Conservation (phyloP, 768 basidiomycete genomes). For the Boletellus ananas region DNA sequence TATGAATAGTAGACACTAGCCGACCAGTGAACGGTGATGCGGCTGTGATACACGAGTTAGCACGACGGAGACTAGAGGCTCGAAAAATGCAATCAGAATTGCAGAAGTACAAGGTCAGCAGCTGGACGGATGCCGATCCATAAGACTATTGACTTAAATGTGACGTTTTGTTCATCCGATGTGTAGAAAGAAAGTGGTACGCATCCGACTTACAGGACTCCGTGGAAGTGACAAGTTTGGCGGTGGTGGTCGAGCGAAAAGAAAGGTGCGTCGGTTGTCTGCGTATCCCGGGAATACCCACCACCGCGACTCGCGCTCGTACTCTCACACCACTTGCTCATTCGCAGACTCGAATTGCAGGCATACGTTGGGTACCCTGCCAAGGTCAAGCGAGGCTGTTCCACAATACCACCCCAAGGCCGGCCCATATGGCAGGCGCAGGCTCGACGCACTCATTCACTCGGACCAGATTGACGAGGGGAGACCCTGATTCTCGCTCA, state of each 20-base stretch:
- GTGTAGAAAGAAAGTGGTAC: background rate
- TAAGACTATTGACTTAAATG: slow-evolving; percentile 51
- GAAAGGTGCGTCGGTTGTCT: too few species aligned
- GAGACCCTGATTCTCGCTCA: too few species aligned
- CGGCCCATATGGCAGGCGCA: too few species aligned
- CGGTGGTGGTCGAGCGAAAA: background rate
- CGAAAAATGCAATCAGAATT: slow-evolving; percentile 36
- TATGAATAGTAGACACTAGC: background rate
- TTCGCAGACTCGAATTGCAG: too few species aligned
- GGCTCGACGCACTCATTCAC: too few species aligned
- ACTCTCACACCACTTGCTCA: too few species aligned
- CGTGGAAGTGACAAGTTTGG: background rate
- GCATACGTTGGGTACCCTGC: too few species aligned
- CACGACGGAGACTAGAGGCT: background rate
- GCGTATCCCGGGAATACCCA: too few species aligned
- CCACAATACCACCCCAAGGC: too few species aligned
- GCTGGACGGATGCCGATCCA: slow-evolving; percentile 33
- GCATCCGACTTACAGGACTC: background rate
- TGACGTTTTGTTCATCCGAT: slow-evolving; percentile 39
- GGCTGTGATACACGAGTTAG: background rate
- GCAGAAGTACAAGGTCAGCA: slow-evolving; percentile 42
- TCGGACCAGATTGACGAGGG: too few species aligned
- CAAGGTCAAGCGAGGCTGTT: too few species aligned
- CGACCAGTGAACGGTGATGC: background rate
- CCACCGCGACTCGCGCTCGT: too few species aligned